These are phyloP conservation scores for Fragaria iinumae DNA, from an alignment of 306 rosid species.

Conservation along the genomic window DNA sequence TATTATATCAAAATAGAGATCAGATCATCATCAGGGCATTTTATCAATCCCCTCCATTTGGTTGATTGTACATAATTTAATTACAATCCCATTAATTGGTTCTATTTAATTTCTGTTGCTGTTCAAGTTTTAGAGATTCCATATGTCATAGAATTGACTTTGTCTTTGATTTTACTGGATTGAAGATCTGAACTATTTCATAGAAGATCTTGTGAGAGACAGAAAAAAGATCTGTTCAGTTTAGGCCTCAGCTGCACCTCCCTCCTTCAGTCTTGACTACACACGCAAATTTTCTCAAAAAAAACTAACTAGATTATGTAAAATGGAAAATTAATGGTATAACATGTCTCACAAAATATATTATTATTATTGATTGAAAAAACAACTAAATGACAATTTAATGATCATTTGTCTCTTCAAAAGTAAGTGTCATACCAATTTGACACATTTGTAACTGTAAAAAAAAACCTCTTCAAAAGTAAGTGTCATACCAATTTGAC, in stretches of 20 bases:
- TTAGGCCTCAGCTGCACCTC: conserved; percentile 3
- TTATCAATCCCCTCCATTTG: conserved; percentile 20
- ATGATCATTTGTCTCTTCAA: too few species aligned
- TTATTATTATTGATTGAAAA: too few species aligned
- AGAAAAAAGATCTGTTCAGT: not conserved
- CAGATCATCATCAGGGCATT: conserved; percentile 16
- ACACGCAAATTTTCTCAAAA: not conserved
- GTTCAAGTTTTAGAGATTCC: not conserved
- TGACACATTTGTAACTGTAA: too few species aligned
- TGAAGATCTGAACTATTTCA: not conserved
- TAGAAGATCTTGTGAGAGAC: not conserved
- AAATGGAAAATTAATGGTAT: not conserved
- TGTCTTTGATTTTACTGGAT: not conserved
- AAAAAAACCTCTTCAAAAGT: too few species aligned
- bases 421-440: too few species aligned
- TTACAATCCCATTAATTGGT: conserved; percentile 19
- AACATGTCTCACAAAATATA: too few species aligned
- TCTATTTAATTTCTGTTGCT: not conserved
- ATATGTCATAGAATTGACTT: not conserved
- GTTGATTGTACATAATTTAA: conserved; percentile 34
- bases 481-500: too few species aligned
- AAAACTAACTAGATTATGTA: not conserved
- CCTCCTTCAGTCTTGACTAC: not conserved
- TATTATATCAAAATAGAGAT: not conserved
- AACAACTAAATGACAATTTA: too few species aligned